Evolutionary conservation across 2,329 filamentous ascomycete genomes (phyloP).

Genomic region (Coniochaeta sp.): DNA sequence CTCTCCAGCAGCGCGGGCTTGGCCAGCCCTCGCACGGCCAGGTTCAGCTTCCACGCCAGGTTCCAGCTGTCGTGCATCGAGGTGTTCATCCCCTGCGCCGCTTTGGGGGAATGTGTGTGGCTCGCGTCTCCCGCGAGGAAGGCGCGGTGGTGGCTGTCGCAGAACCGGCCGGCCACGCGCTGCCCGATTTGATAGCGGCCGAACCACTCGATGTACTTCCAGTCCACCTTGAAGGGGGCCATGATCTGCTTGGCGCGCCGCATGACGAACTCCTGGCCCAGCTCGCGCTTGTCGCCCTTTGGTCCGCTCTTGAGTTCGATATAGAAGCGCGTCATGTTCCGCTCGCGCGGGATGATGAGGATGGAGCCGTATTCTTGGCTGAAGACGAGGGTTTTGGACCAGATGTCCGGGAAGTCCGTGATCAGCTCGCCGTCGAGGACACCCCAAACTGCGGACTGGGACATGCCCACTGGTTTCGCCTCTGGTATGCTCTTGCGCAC

Average conservation of each 20-base stretch:
- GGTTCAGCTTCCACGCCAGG: constrained; percentile 43
- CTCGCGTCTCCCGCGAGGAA: constrained; percentile 66
- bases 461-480: constrained; percentile 47
- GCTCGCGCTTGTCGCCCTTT: constrained; percentile 31
- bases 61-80: constrained; percentile 58
- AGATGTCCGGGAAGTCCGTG: constrained; percentile 68
- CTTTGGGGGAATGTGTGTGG: constrained; percentile 67
- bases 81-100: constrained; percentile 62
- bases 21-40: constrained; percentile 48
- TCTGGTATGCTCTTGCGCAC: constrained; percentile 58
- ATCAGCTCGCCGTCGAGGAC: constrained; percentile 65
- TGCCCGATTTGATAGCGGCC: constrained; percentile 66
- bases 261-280: constrained; percentile 64
- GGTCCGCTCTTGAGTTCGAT: constrained; percentile 45
- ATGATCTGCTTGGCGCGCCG: constrained; percentile 55
- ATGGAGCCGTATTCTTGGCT: constrained; percentile 62
- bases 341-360: constrained; percentile 66
- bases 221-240: constrained; percentile 48
- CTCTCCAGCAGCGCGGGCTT: constrained; percentile 48
- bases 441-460: constrained; percentile 56
- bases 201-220: constrained; percentile 62
- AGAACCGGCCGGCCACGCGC: constrained; percentile 63
- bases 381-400: constrained; percentile 66
- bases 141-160: constrained; percentile 52
- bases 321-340: constrained; percentile 62